Evolutionary conservation across 2,329 filamentous ascomycete species (phyloP).

Genomic region (Microsporum ferrugineum): DNA sequence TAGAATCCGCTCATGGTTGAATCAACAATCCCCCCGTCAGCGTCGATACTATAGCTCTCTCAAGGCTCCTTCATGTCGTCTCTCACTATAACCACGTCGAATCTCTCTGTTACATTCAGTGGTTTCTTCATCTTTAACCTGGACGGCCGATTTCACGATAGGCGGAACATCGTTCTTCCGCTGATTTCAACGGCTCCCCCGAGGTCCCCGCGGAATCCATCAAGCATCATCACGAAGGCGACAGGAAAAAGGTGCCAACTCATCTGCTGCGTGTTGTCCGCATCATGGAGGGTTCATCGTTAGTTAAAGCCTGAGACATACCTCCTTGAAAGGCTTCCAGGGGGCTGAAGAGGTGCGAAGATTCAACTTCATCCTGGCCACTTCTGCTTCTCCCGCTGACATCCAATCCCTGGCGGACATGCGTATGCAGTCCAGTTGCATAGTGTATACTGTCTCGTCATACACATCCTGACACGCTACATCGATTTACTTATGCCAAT

Average conservation of each 20-base stretch:
- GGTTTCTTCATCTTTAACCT: background rate
- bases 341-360: conserved; percentile 7
- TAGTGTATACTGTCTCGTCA: conserved; percentile 7
- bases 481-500: conserved; percentile 7
- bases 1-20: conserved; percentile 13
- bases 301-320: background rate
- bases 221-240: background rate
- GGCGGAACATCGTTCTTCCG: background rate
- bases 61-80: conserved; percentile 2
- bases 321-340: background rate
- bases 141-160: background rate
- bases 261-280: conserved; percentile 15
- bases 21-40: background rate
- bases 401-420: conserved; percentile 3
- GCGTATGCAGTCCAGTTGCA: conserved; percentile 4
- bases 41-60: background rate
- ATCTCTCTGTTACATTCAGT: background rate
- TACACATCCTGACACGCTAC: conserved; percentile 13
- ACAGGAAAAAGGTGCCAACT: conserved; percentile 12
- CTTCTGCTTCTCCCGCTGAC: conserved; percentile 4
- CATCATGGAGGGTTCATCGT: background rate
- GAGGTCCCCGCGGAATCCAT: background rate
- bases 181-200: background rate
- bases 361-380: conserved; percentile 11
- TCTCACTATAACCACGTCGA: background rate